Evolutionary conservation across 495 filamentous ascomycete species (phyloP).

Genomic region (Xylaria acuta): DNA sequence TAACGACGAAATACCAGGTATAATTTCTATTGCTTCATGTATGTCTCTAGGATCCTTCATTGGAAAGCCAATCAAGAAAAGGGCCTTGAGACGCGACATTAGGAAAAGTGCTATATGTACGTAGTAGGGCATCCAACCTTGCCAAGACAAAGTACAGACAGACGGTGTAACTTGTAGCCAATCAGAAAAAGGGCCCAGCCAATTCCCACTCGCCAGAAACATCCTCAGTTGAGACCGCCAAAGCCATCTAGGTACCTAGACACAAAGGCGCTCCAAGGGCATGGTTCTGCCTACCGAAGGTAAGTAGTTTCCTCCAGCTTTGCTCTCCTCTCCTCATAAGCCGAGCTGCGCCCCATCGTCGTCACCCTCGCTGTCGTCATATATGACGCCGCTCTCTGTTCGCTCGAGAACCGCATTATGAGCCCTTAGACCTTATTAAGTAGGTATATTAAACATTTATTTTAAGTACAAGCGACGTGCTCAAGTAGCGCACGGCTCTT

Average conservation of each 20-base stretch:
- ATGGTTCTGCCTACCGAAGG: not conserved
- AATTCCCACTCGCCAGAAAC: not conserved
- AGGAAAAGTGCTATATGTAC: no score
- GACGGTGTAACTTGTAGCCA: no score
- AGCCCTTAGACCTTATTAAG: not conserved
- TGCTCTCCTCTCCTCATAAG: not conserved
- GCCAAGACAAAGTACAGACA: no score
- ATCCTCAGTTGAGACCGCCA: no score
- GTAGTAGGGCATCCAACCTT: no score
- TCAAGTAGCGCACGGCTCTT: not conserved
- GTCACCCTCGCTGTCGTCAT: not conserved
- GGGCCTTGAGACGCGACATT: not conserved
- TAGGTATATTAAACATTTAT: not conserved
- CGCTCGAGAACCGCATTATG: not conserved
- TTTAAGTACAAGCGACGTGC: not conserved
- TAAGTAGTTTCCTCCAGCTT: not conserved
- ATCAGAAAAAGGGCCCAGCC: slow-evolving; percentile 5
- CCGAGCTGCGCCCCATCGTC: not conserved
- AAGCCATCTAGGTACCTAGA: no score
- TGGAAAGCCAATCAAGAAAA: slow-evolving; percentile 2
- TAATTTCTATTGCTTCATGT: not conserved
- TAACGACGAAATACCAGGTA: not conserved
- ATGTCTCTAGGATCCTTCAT: not conserved
- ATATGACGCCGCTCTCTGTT: not conserved
- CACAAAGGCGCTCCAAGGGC: not conserved